A percentile compares a stretch with the other conserved stretches of the same genome.
Conservation (phyloP, 768 basidiomycete genomes). For the Naematelia encephala region DNA sequence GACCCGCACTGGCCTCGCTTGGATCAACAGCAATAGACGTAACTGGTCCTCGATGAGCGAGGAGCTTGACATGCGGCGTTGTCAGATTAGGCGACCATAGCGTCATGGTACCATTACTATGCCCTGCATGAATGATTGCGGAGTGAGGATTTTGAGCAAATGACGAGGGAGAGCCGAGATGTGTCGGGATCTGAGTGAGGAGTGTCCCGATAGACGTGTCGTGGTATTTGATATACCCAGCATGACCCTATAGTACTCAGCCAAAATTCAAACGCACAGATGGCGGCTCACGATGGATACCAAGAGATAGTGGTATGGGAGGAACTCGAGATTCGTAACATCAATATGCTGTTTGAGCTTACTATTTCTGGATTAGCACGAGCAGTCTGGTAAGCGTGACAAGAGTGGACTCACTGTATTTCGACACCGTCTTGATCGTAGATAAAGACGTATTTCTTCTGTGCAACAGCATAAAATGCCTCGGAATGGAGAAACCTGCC, state of each 20-base stretch:
- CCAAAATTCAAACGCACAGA: not conserved
- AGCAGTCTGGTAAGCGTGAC: conserved; percentile 57
- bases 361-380: conserved; percentile 19
- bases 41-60: conserved; percentile 87
- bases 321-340: conserved; percentile 81
- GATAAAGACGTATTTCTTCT: conserved; percentile 92
- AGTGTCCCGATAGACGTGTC: conserved; percentile 91
- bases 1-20: conserved; percentile 63
- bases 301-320: conserved; percentile 94
- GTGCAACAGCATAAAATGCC: conserved; percentile 88
- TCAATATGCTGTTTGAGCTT: conserved; percentile 61
- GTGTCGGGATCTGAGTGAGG: conserved; percentile 81
- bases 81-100: conserved; percentile 95
- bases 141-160: conserved; percentile 91
- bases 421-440: conserved; percentile 94
- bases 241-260: conserved; percentile 61
- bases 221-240: conserved; percentile 92
- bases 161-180: conserved; percentile 74
- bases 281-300: conserved; percentile 68
- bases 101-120: conserved; percentile 86
- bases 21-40: conserved; percentile 77
- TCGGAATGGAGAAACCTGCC: conserved; percentile 85
- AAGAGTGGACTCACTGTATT: conserved; percentile 65
- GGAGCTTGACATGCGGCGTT: conserved; percentile 82
- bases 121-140: conserved; percentile 90